A percentile compares a stretch with the other conserved stretches of the same genome.
Evolutionary conservation across 108 stramenopile species (phyloP).

Genomic region (Pseudonitzschia pungens): DNA sequence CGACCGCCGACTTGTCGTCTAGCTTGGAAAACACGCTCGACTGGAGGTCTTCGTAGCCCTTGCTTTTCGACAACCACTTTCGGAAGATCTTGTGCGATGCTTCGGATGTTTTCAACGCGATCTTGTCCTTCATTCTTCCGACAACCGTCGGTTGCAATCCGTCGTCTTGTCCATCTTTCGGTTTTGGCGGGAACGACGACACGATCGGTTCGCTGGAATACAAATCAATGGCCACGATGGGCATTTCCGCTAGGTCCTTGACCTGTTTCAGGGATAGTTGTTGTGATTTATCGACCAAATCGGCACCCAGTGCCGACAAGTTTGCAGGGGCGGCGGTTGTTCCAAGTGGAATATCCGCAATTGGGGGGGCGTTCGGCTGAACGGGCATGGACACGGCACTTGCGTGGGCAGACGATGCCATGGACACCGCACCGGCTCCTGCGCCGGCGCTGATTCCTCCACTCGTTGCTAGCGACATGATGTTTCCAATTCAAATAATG

Average conservation of each 20-base stretch:
- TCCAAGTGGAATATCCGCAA: constrained; percentile 25
- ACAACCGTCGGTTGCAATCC: constrained; percentile 25
- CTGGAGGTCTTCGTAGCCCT: constrained; percentile 45
- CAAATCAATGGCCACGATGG: constrained; percentile 78
- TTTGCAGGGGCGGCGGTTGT: constrained; percentile 38
- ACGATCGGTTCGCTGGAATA: constrained; percentile 54
- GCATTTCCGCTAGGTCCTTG: constrained; percentile 49
- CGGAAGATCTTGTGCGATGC: constrained; percentile 71
- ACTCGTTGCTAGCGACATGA: constrained; percentile 81
- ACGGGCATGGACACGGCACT: constrained; percentile 33
- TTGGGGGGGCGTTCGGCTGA: constrained; percentile 35
- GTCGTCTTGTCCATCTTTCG: constrained; percentile 26
- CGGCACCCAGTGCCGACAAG: constrained; percentile 63
- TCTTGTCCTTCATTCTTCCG: constrained; percentile 47
- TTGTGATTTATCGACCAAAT: constrained; percentile 69
- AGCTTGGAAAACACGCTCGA: constrained; percentile 42
- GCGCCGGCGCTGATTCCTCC: constrained; percentile 44
- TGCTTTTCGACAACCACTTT: constrained; percentile 66
- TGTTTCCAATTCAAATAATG: background rate
- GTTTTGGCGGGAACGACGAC: constrained; percentile 74
- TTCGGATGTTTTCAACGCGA: constrained; percentile 48
- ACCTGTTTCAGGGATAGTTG: constrained; percentile 53
- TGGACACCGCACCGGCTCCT: constrained; percentile 61
- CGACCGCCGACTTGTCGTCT: constrained; percentile 28
- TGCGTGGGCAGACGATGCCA: constrained; percentile 66